Conservation (phyloP, 2,329 filamentous ascomycete species). For the Cladosporium oxysporum region DNA sequence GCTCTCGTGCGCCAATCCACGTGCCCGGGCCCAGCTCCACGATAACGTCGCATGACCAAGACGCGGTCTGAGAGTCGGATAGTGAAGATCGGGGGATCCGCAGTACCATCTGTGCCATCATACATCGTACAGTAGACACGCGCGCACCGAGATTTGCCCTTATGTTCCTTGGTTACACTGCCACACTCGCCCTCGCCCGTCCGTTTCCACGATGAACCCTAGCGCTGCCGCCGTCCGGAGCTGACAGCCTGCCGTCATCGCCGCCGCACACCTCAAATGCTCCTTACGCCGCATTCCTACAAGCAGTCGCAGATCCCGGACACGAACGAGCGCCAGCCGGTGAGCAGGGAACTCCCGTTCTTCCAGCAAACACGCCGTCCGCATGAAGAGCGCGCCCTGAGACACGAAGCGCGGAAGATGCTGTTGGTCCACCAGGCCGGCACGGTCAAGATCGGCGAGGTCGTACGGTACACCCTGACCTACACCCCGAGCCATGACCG, state of each 20-base stretch:
- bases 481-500: conserved; percentile 88
- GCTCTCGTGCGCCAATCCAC: not conserved
- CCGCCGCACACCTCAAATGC: conserved; percentile 2
- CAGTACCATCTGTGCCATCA: conserved; percentile 4
- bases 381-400: conserved; percentile 7
- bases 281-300: conserved; percentile 16
- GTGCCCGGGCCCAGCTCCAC: not conserved
- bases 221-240: not conserved
- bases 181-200: not conserved
- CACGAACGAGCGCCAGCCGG: conserved; percentile 1
- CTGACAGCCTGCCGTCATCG: conserved; percentile 9
- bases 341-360: conserved; percentile 9
- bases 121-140: conserved; percentile 3
- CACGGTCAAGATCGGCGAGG: conserved; percentile 89
- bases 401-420: conserved; percentile 55
- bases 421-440: conserved; percentile 88
- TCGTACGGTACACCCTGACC: conserved; percentile 85
- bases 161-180: conserved; percentile 1
- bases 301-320: conserved; percentile 8
- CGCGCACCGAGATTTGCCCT: conserved; percentile 8
- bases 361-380: conserved; percentile 16
- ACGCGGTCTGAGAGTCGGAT: conserved; percentile 2
- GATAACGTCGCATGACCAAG: not conserved
- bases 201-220: conserved; percentile 2
- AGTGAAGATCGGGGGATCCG: conserved; percentile 10